Evolutionary conservation across 805 yeast genomes (phyloP).

Genomic region (Sugiyamaella mastotermitis): DNA sequence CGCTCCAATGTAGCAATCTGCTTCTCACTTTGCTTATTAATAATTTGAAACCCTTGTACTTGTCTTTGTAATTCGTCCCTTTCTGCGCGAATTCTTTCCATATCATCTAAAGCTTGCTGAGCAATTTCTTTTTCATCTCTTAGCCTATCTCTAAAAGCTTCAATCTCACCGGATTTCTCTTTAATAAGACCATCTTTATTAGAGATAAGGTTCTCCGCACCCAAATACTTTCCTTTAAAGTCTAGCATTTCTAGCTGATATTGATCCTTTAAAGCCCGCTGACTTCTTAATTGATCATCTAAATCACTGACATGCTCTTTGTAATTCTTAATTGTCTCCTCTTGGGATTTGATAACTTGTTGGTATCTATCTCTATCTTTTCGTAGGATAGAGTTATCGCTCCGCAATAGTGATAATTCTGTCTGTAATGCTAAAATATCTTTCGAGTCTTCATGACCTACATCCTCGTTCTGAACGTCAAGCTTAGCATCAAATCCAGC

Average conservation of each 20-base stretch:
- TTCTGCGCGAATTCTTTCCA: slow-evolving; percentile 20
- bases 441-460: slow-evolving; percentile 1
- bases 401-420: slow-evolving; percentile 17
- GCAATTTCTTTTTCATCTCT: slow-evolving; percentile 12
- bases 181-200: slow-evolving; percentile 1
- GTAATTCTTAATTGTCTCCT: slow-evolving; percentile 12
- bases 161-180: slow-evolving; percentile 6
- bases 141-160: slow-evolving; percentile 7
- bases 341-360: slow-evolving; percentile 11
- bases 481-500: slow-evolving; percentile 13
- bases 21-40: slow-evolving; percentile 23
- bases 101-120: slow-evolving; percentile 15
- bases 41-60: slow-evolving; percentile 25
- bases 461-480: slow-evolving; percentile 3
- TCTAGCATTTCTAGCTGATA: slow-evolving; percentile 10
- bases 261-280: slow-evolving; percentile 7
- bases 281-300: slow-evolving; percentile 6
- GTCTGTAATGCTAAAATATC: slow-evolving; percentile 17
- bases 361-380: slow-evolving; percentile 12
- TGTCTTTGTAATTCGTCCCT: slow-evolving; percentile 27
- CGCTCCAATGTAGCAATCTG: slow-evolving; percentile 20
- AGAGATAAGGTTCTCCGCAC: slow-evolving; percentile 7
- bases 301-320: slow-evolving; percentile 10
- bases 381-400: slow-evolving; percentile 16
- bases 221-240: slow-evolving; percentile 8